Evolutionary conservation across 306 rosid genomes (phyloP), one percentile per base, ranked within the genome.

Genomic region (Adenanthera pavonina): DNA sequence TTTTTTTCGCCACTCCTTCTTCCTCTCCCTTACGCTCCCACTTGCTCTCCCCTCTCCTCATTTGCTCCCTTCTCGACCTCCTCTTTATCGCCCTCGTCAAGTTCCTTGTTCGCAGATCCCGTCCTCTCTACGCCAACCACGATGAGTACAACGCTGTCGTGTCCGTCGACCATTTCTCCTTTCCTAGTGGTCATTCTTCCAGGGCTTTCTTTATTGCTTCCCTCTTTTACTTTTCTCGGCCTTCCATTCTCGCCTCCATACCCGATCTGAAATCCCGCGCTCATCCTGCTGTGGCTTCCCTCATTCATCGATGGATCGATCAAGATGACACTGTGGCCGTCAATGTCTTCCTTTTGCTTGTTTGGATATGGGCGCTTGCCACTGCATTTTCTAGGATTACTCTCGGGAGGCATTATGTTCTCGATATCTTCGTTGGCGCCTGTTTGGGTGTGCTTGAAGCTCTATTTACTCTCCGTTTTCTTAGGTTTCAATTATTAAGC

Each of bases 171-270:
- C 88, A 87, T 41, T 94, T 87, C 85, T 88, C 98, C 61, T 89
- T 94, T 75, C 98, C 92, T 15, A 89, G 92, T 54, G 98, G 94
- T 10, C 97, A 92, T 82, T 84, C 94, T 56, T 90, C 98, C n/a
- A 79, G 91, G 76, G 95, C 89, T 19, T 92, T 49, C 86, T 90
- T 92, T 68, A 87, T 90, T 33, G 97, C 97, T 38, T 78, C 97
- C 1, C 77, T 94, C 1, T 60, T 89, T 76, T 80, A 74, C 82
- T 75, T 88, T 74, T 88, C 91, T 15, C 83, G 71, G 12, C 44
- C 67, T 2, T 30, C 30, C 15, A 73, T 88, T 15, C n/a, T 54
- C 56, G 79, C 78, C 7, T 76, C 84, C 20, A 1, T 83, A 12
- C 52, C 74, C 33, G 74, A 59, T 80, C 67, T 78, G 16, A 68